A percentile compares a stretch with the other conserved stretches of the same genome.
Evolutionary conservation across 495 filamentous ascomycete species (phyloP).

Genomic region (Lichenothelia convexa): DNA sequence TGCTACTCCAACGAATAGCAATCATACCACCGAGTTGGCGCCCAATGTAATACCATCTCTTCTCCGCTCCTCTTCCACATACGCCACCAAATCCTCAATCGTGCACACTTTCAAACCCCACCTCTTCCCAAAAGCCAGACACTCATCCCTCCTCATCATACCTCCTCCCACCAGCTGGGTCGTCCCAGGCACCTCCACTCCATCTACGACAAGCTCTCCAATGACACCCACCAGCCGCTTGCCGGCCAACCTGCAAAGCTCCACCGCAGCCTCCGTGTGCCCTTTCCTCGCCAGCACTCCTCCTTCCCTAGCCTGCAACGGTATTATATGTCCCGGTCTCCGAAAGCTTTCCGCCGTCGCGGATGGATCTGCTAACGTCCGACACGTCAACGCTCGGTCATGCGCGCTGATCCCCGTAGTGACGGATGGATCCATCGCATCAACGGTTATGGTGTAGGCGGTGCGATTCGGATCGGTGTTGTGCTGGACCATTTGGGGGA

Average conservation of each 20-base stretch:
- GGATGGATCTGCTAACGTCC: constrained; percentile 51
- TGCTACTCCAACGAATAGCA: too few species aligned
- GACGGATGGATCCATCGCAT: constrained; percentile 49
- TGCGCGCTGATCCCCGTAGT: constrained; percentile 83
- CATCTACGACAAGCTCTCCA: constrained; percentile 33
- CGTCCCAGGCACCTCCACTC: constrained; percentile 28
- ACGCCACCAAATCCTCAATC: constrained; percentile 71
- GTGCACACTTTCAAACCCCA: constrained; percentile 91
- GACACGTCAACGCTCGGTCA: constrained; percentile 68
- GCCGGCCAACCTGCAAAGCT: constrained; percentile 22
- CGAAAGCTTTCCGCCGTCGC: constrained; percentile 44
- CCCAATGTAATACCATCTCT: too few species aligned
- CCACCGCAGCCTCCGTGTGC: constrained; percentile 73
- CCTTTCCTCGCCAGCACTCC: constrained; percentile 63
- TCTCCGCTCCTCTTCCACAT: constrained; percentile 57
- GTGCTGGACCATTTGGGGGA: constrained; percentile 76
- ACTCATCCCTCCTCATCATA: constrained; percentile 88
- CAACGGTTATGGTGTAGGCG: constrained; percentile 80
- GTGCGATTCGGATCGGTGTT: constrained; percentile 77
- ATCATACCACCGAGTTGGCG: too few species aligned
- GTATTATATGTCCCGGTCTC: constrained; percentile 80
- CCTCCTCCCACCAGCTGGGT: constrained; percentile 39
- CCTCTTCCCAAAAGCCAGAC: constrained; percentile 67
- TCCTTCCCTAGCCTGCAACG: constrained; percentile 59
- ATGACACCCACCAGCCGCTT: constrained; percentile 55